These are phyloP conservation scores for Phytophthora sp. DNA, from an alignment of 352 stramenopile genomes.

Conservation along the genomic window DNA sequence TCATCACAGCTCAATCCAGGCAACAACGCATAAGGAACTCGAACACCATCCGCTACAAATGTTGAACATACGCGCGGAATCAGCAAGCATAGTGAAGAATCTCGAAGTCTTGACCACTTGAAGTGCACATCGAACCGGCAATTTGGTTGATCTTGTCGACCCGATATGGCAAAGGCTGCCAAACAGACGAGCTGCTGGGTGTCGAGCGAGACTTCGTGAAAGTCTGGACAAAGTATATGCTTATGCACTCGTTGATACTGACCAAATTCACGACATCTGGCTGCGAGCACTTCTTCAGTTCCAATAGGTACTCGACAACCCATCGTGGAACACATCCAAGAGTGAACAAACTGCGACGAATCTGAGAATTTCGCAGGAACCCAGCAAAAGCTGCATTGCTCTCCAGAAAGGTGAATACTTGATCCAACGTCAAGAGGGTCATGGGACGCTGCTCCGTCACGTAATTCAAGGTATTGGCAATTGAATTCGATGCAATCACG, in stretches of 20 bases:
- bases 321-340: constrained; percentile 21
- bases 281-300: background rate
- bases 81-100: constrained; percentile 39
- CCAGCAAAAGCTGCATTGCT: constrained; percentile 9
- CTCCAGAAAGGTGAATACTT: constrained; percentile 38
- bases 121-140: constrained; percentile 13
- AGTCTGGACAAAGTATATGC: too few species aligned
- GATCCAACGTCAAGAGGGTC: constrained; percentile 32
- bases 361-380: background rate
- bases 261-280: background rate
- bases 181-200: background rate
- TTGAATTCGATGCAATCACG: too few species aligned
- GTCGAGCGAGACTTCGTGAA: constrained; percentile 6
- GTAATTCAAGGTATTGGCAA: constrained; percentile 33
- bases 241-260: constrained; percentile 1
- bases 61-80: background rate
- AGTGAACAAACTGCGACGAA: constrained; percentile 11
- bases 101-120: constrained; percentile 36
- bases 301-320: constrained; percentile 19
- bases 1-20: too few species aligned
- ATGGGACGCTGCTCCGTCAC: constrained; percentile 30
- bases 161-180: constrained; percentile 15
- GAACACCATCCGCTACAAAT: background rate
- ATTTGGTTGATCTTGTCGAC: background rate
- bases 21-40: constrained; percentile 23